phyloP scores from a whole-genome alignment of 148 eudicot genomes.

The Bassia scoparia region DNA sequence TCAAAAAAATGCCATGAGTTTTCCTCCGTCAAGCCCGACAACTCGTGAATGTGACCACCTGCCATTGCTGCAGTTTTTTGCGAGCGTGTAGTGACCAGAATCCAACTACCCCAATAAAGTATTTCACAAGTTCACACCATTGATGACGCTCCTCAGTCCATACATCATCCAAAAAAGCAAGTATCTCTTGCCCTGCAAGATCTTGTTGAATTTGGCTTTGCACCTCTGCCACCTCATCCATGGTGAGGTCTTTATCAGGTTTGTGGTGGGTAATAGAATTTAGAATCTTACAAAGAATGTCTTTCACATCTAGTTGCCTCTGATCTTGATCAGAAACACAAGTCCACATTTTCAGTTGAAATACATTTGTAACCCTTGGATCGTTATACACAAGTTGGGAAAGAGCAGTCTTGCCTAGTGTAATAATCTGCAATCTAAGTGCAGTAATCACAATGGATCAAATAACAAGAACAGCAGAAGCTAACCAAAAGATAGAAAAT shows the following conservation, averaged over 20 bases:
- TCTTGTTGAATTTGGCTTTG: background rate
- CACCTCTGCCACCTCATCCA: background rate
- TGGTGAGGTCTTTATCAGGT: background rate
- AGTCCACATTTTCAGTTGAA: conserved; percentile 28
- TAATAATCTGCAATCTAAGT: no score
- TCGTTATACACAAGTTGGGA: no score
- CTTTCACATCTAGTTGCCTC: background rate
- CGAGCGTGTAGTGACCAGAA: background rate
- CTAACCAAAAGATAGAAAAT: no score
- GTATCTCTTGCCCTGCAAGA: background rate
- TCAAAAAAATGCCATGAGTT: no score
- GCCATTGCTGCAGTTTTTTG: no score
- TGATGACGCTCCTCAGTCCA: background rate
- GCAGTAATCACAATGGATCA: no score
- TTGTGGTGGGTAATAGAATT: no score
- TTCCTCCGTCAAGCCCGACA: no score
- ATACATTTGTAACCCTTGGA: no score
- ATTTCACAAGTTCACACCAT: background rate
- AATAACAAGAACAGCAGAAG: no score
- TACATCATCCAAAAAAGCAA: background rate
- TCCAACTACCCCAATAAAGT: background rate
- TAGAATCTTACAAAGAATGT: background rate
- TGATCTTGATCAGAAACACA: conserved; percentile 19
- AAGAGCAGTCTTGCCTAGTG: no score
- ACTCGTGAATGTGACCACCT: no score